A percentile compares a stretch with the other conserved stretches of the same genome.
Evolutionary conservation across 805 yeast species (phyloP).

Genomic region (Pichia occidentalis): DNA sequence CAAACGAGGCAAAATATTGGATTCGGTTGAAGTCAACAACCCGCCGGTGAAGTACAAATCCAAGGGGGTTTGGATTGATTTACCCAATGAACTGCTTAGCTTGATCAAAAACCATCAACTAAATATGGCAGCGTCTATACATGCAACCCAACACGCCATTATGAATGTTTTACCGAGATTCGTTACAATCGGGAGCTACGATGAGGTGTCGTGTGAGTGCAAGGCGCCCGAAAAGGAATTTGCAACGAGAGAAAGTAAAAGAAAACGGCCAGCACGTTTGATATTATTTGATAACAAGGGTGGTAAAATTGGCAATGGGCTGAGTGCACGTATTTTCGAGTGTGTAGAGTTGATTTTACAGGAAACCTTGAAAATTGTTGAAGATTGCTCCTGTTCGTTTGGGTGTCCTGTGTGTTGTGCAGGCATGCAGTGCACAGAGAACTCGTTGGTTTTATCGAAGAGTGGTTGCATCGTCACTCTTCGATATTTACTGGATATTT

Average conservation of each 20-base stretch:
- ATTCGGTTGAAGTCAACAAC: conserved; percentile 85
- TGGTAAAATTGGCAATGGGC: conserved; percentile 73
- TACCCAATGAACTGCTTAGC: conserved; percentile 61
- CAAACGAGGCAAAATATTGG: conserved; percentile 69
- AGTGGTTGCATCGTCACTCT: conserved; percentile 73
- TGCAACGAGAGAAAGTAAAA: conserved; percentile 59
- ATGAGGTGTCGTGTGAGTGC: conserved; percentile 87
- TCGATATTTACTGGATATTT: conserved; percentile 51
- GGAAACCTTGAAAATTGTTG: conserved; percentile 52
- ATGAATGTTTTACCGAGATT: conserved; percentile 72
- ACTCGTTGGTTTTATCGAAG: conserved; percentile 76
- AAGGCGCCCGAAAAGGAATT: conserved; percentile 97
- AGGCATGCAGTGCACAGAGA: conserved; percentile 73
- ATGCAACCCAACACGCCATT: conserved; percentile 89
- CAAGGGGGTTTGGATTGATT: conserved; percentile 89
- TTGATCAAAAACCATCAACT: conserved; percentile 50
- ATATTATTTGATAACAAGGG: conserved; percentile 82
- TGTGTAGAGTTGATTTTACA: conserved; percentile 60
- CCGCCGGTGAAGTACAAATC: conserved; percentile 70
- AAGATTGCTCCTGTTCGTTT: conserved; percentile 56
- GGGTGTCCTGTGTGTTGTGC: conserved; percentile 89
- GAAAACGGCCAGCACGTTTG: conserved; percentile 82
- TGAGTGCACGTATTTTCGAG: conserved; percentile 74
- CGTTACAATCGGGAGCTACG: conserved; percentile 57
- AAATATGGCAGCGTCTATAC: conserved; percentile 86